Conservation (phyloP, 2,329 filamentous ascomycete species). For the Curvularia lunata region DNA sequence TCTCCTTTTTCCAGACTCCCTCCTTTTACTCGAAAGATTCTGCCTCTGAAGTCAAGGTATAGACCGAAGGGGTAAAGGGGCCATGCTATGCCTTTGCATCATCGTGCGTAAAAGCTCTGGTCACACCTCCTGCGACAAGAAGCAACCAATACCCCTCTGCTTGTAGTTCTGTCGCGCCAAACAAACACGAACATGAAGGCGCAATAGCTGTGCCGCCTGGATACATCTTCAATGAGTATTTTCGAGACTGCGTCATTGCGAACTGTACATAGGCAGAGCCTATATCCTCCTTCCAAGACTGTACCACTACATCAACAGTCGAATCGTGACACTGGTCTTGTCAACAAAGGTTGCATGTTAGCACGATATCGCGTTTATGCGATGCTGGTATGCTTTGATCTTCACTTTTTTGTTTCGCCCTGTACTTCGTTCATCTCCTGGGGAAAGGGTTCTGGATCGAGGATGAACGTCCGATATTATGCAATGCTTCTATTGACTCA, state of each 20-base stretch:
- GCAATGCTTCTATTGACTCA: not conserved
- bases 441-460: not conserved
- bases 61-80: not conserved
- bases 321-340: not conserved
- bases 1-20: not conserved
- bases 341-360: not conserved
- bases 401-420: constrained; percentile 1
- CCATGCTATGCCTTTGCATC: not conserved
- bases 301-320: no score
- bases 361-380: not conserved
- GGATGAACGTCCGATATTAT: not conserved
- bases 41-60: not conserved
- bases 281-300: no score
- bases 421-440: not conserved
- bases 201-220: not conserved
- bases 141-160: not conserved
- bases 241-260: not conserved
- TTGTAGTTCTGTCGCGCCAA: not conserved
- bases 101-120: not conserved
- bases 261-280: not conserved
- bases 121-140: not conserved
- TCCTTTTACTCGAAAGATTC: not conserved
- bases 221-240: not conserved
- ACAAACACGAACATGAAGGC: not conserved
- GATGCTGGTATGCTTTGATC: not conserved